A percentile compares a stretch with the other conserved stretches of the same genome.
Evolutionary conservation across 805 yeast species (phyloP).

Genomic region (Metschnikowia aberdeeniae): DNA sequence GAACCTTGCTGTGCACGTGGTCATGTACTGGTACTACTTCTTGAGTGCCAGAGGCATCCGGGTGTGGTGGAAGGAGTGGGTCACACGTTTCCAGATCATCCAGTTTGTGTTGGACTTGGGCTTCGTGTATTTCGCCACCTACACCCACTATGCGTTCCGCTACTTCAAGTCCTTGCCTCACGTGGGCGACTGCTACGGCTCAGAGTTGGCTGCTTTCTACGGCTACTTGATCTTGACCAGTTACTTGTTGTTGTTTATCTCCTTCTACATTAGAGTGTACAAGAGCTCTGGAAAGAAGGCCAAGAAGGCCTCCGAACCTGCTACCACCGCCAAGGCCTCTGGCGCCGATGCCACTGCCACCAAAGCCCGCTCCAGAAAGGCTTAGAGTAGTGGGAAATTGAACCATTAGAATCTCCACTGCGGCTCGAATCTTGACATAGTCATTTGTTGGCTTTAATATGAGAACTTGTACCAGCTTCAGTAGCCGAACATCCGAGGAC

Average conservation of each 20-base stretch:
- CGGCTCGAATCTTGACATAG: no score
- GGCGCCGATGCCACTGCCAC: slow-evolving; percentile 14
- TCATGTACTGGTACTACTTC: slow-evolving; percentile 98
- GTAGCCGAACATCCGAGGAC: no score
- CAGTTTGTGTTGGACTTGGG: slow-evolving; percentile 87
- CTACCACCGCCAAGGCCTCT: slow-evolving; percentile 8
- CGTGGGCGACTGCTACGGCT: slow-evolving; percentile 79
- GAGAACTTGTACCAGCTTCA: no score
- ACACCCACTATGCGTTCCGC: slow-evolving; percentile 76
- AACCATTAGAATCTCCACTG: no score
- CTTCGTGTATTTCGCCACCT: slow-evolving; percentile 91
- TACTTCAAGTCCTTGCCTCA: slow-evolving; percentile 68
- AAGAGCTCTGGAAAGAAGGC: slow-evolving; percentile 40
- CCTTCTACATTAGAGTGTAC: slow-evolving; percentile 88
- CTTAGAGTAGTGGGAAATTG: slow-evolving; percentile 11
- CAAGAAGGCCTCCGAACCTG: slow-evolving; percentile 9
- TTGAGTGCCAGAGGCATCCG: slow-evolving; percentile 87
- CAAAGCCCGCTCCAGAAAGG: slow-evolving; percentile 36
- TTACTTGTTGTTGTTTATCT: slow-evolving; percentile 84
- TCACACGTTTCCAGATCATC: slow-evolving; percentile 89
- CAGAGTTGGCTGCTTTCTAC: slow-evolving; percentile 86
- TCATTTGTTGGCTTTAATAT: no score
- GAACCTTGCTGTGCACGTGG: slow-evolving; percentile 88
- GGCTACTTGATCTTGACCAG: slow-evolving; percentile 88
- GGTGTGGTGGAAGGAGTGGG: slow-evolving; percentile 99